Percentiles rank a stretch among this genome's conserved stretches.
These are phyloP conservation scores for Begonia loranthoides DNA, from an alignment of 306 rosid genomes.

Conservation along the genomic window DNA sequence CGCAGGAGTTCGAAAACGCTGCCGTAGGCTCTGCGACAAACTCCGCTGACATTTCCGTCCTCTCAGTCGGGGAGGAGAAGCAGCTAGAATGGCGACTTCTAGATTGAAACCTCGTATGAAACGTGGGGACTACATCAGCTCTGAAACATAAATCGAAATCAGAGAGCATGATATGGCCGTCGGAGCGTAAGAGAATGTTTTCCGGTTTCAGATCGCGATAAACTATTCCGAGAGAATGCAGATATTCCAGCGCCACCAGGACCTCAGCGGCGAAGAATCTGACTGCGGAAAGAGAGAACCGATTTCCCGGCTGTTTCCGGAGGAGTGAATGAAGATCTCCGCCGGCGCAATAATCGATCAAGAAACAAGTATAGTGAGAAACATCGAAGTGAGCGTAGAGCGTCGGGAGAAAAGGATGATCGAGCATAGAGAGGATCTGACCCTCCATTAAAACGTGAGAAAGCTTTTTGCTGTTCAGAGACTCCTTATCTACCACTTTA, in stretches of 20 bases:
- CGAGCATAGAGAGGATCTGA: constrained; percentile 53
- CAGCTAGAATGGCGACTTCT: constrained; percentile 11
- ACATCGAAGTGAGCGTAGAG: constrained; percentile 79
- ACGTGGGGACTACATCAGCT: constrained; percentile 43
- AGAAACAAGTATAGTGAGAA: constrained; percentile 77
- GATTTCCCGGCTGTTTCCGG: constrained; percentile 26
- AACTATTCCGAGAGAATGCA: constrained; percentile 67
- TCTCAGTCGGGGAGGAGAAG: constrained; percentile 4
- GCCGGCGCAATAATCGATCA: constrained; percentile 77
- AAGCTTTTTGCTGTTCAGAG: constrained; percentile 40
- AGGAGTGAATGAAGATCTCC: constrained; percentile 86
- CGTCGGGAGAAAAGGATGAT: constrained; percentile 88
- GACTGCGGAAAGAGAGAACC: constrained; percentile 22
- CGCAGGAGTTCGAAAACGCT: constrained; percentile 70
- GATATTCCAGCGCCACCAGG: constrained; percentile 62
- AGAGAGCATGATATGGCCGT: constrained; percentile 89
- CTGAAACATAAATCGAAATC: constrained; percentile 77
- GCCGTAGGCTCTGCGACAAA: constrained; percentile 69
- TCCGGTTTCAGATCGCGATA: constrained; percentile 86
- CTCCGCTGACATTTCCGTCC: constrained; percentile 20
- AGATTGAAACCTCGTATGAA: constrained; percentile 1
- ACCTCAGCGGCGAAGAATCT: constrained; percentile 77
- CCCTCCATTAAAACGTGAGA: constrained; percentile 57
- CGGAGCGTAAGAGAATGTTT: constrained; percentile 66
- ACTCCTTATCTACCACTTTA: constrained; percentile 73